Conservation (phyloP, 2,329 filamentous ascomycete genomes). For the Ophiostoma sp. region DNA sequence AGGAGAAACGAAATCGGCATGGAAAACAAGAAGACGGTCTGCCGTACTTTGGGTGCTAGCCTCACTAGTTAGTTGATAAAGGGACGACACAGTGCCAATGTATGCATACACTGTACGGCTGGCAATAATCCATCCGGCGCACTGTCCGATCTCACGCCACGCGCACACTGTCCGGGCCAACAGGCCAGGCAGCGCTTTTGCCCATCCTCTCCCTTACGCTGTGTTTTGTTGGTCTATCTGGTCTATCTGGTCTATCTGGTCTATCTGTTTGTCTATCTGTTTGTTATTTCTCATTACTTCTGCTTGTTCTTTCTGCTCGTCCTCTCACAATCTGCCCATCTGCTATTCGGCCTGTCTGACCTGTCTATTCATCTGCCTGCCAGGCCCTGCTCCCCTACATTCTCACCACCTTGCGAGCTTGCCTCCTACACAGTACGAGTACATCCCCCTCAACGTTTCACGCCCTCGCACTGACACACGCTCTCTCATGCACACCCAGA, state of each 20-base stretch:
- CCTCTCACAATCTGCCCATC: neutral
- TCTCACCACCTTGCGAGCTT: neutral
- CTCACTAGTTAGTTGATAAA: neutral
- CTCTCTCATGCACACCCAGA: neutral
- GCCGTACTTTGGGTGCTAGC: neutral
- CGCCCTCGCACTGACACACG: neutral
- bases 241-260: neutral
- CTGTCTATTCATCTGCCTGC: constrained; percentile 1
- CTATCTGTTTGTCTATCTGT: neutral
- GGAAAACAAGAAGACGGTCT: neutral
- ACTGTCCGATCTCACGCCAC: constrained; percentile 2
- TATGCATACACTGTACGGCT: no score
- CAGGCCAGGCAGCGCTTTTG: neutral
- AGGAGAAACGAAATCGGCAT: neutral
- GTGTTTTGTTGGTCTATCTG: neutral
- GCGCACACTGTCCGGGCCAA: neutral
- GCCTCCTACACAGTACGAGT: no score
- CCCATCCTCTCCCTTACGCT: neutral
- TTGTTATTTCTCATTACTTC: neutral
- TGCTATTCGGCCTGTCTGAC: no score
- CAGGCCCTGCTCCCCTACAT: neutral
- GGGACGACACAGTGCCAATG: no score
- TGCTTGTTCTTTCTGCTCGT: neutral
- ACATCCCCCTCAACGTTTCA: neutral
- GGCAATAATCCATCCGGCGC: neutral